Evolutionary conservation across 1,284 basidiomycete genomes (phyloP), one percentile per base, ranked within the genome.

Genomic region (Leccinum subrobustum): DNA sequence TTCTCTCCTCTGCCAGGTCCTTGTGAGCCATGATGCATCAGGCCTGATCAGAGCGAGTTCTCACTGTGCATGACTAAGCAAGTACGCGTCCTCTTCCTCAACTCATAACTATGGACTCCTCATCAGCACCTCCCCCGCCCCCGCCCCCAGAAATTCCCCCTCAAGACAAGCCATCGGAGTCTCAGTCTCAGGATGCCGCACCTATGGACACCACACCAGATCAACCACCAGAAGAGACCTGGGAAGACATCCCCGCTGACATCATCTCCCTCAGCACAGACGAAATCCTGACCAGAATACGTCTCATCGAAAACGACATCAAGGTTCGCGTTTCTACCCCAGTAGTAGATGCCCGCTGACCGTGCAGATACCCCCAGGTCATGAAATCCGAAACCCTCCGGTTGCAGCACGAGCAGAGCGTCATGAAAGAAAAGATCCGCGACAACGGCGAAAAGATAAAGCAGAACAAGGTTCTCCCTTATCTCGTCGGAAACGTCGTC

Each of bases 371-470:
- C 52, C 31, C 12, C 29, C 63, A 95, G 93, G 94, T 98, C 68
- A 96, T 98, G 91, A 86, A 91, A 66, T 96, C 94, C 65, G 96
- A 99, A 79, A 93, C 91, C 37, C 81, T 94, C 67, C 86, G 96
- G 60, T 78, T 99, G 61, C 88, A 91, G 70, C 96, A 99, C 74
- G 97, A 99, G 76, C 92, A 96, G 75, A 91, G 81, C 67, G 91
- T 91, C 66, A 98, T 99, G 95, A 90, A 93, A 73, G 96, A 98
- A 82, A 97, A 96, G 84, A 97, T 99, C 75, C 88, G 94, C 62
- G 96, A 99, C 75, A 99, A 98, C 68, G 89, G 90, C 57, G 96
- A 98, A 77, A 99, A 99, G 82, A 95, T 99, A 70, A 98, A 98
- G 78, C 96, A 99, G 85, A 99, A 99, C 80, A 99, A 99, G 78